phyloP scores from a whole-genome alignment of 1,139 yeast genomes.

The Kluyveromyces sp. region DNA sequence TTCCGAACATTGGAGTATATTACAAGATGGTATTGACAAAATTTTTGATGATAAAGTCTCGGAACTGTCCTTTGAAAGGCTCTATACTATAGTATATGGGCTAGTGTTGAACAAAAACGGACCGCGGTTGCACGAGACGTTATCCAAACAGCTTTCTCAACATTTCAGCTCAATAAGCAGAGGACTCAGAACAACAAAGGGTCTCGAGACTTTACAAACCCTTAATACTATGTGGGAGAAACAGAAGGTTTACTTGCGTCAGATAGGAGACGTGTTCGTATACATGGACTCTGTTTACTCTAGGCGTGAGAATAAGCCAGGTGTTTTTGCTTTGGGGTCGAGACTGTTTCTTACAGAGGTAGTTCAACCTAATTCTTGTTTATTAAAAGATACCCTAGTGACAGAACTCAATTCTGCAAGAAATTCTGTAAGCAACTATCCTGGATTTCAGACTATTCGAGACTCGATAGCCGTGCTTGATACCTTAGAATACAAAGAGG shows the following conservation, averaged over 20 bases:
- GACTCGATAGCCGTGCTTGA: constrained; percentile 22
- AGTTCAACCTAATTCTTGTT: constrained; percentile 26
- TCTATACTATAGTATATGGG: constrained; percentile 76
- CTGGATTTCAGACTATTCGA: constrained; percentile 30
- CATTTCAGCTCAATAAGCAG: constrained; percentile 41
- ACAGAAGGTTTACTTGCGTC: constrained; percentile 66
- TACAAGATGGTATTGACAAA: constrained; percentile 69
- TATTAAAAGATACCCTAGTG: constrained; percentile 15
- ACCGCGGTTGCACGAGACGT: constrained; percentile 57
- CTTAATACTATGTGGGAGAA: constrained; percentile 63
- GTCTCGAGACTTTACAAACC: constrained; percentile 39
- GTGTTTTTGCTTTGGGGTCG: constrained; percentile 72
- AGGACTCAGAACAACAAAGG: constrained; percentile 12
- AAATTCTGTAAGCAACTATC: not conserved
- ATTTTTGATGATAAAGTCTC: constrained; percentile 73
- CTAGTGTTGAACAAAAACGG: constrained; percentile 74
- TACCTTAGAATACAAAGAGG: constrained; percentile 30
- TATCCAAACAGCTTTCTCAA: constrained; percentile 43
- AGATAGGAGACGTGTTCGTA: constrained; percentile 81
- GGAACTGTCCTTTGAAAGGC: constrained; percentile 71
- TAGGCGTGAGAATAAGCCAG: constrained; percentile 58
- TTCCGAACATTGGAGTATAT: constrained; percentile 57
- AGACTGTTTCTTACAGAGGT: constrained; percentile 46
- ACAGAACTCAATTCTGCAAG: constrained; percentile 17
- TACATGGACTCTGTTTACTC: constrained; percentile 82